Base-by-base conservation (phyloP, 2,329 filamentous ascomycete species). In the Arthrinium puccinioides region DNA sequence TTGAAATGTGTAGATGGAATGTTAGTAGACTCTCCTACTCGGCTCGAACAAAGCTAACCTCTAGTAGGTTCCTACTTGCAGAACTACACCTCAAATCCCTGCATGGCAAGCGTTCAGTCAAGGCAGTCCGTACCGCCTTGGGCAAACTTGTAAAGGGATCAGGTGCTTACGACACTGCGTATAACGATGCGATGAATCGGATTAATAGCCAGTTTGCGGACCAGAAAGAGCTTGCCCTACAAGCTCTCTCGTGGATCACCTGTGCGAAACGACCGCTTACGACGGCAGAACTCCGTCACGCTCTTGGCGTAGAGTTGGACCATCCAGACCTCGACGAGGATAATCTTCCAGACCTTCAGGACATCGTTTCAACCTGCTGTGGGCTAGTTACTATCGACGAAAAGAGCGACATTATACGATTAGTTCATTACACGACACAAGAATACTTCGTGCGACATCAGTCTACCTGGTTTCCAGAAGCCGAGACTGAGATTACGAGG, bases 381-480 rank as follows among this genome's bases (percentile, higher is more conserved):
- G 63, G 64, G 2, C 36, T 70, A 9, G 56, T 69, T 3, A 58
- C 53, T 0, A 29, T 64, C 5, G 61, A 69, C 21, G 41, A 60
- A 23, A 44, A 61, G 23, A 66, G 52, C 33, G 34, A 48, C 9
- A 49, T 59, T n/a, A 48, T 69, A 19, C 54, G 61, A 4, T 41
- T 69, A 1, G 63, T 66, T 4, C 66, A 70, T 39, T 64, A 64
- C 39, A 69, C 67, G 0, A 53, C 63, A 1, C 60, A 67, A 29
- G 56, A 67, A 28, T 70, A 66, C 44, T 58, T 70, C 32, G 50
- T 62, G 26, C 32, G 42, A 15, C 58, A 43, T 3, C 37, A 40
- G 9, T 21, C 14, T 0, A 20, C 31, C 4, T 62, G 56, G 50
- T 57, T 68, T 32, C 52, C 49, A 2, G 25, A 50, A 32, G 53